A percentile compares a stretch with the other conserved stretches of the same genome.
phyloP scores from a whole-genome alignment of 495 filamentous ascomycete species.

The Daldinia vernicosa region DNA sequence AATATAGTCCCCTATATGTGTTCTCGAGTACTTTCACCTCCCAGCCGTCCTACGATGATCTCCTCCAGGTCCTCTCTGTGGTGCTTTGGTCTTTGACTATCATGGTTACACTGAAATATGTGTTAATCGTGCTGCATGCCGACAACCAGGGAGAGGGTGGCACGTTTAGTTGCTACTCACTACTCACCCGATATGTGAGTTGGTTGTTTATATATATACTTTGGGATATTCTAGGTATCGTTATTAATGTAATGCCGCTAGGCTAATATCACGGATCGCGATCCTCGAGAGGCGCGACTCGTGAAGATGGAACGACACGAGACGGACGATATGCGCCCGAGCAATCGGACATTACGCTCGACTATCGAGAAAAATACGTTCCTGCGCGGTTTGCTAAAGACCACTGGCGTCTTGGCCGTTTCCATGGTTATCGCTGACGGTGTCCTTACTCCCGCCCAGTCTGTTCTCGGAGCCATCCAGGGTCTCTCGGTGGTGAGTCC shows the following conservation, averaged over 20 bases:
- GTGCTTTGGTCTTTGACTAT: constrained; percentile 78
- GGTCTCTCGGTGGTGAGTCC: constrained; percentile 63
- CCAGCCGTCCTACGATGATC: constrained; percentile 65
- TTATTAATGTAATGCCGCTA: constrained; percentile 42
- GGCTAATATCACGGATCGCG: constrained; percentile 65
- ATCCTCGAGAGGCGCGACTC: constrained; percentile 59
- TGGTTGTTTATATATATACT: constrained; percentile 19
- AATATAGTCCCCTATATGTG: constrained; percentile 70
- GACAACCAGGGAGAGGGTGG: constrained; percentile 84
- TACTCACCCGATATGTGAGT: constrained; percentile 74
- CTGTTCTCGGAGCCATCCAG: constrained; percentile 75
- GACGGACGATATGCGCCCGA: constrained; percentile 61
- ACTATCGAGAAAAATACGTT: constrained; percentile 66
- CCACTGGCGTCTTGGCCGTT: constrained; percentile 75
- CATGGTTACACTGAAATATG: constrained; percentile 79
- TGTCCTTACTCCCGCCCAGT: constrained; percentile 74
- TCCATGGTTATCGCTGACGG: constrained; percentile 75
- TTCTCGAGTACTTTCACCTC: constrained; percentile 73
- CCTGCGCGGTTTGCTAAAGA: constrained; percentile 64
- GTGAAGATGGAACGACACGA: constrained; percentile 67
- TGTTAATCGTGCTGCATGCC: constrained; percentile 71
- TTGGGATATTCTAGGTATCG: not conserved
- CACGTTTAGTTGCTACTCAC: constrained; percentile 75
- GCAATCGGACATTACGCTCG: constrained; percentile 62
- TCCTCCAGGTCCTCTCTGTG: constrained; percentile 75